Conservation (phyloP, 2,329 filamentous ascomycete genomes). For the Dothidotthia symphoricarpi region DNA sequence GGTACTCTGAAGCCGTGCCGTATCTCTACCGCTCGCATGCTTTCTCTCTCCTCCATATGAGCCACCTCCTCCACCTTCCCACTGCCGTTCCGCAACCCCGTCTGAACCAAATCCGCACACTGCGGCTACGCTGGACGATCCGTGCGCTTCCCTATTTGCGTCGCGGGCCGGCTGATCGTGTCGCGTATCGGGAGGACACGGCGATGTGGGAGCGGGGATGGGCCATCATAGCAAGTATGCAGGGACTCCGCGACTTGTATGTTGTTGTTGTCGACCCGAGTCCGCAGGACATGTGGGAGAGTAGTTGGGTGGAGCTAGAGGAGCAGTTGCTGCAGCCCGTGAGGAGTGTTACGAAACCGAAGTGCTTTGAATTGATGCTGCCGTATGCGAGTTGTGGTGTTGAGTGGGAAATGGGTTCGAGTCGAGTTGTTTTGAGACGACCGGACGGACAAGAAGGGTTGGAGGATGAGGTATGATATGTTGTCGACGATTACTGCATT, state of each 20-base stretch:
- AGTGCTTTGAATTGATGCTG: slow-evolving; percentile 25
- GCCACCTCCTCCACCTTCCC: slow-evolving; percentile 37
- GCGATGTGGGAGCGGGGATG: slow-evolving; percentile 35
- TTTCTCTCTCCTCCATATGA: slow-evolving; percentile 37
- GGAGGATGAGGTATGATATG: background rate
- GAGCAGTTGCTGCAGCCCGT: slow-evolving; percentile 24
- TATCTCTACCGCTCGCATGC: slow-evolving; percentile 31
- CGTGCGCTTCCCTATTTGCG: slow-evolving; percentile 35
- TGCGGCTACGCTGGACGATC: slow-evolving; percentile 35
- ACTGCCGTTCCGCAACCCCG: slow-evolving; percentile 25
- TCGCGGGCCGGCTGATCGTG: slow-evolving; percentile 17
- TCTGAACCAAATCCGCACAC: slow-evolving; percentile 27
- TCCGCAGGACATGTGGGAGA: slow-evolving; percentile 30
- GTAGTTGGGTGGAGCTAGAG: slow-evolving; percentile 31
- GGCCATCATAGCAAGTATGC: slow-evolving; percentile 29
- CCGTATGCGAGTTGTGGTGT: slow-evolving; percentile 31
- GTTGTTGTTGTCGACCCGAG: slow-evolving; percentile 33
- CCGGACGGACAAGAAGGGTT: slow-evolving; percentile 12
- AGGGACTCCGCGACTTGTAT: slow-evolving; percentile 23
- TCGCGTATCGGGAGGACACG: slow-evolving; percentile 39
- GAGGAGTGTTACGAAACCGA: slow-evolving; percentile 17
- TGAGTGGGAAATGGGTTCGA: slow-evolving; percentile 28
- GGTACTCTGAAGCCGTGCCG: slow-evolving; percentile 33
- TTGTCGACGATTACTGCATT: too few species aligned
- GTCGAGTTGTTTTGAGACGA: slow-evolving; percentile 18